Percentiles rank a stretch among this genome's conserved stretches.
Conservation (phyloP, 2,329 filamentous ascomycete species). For the Epichloe scottii region DNA sequence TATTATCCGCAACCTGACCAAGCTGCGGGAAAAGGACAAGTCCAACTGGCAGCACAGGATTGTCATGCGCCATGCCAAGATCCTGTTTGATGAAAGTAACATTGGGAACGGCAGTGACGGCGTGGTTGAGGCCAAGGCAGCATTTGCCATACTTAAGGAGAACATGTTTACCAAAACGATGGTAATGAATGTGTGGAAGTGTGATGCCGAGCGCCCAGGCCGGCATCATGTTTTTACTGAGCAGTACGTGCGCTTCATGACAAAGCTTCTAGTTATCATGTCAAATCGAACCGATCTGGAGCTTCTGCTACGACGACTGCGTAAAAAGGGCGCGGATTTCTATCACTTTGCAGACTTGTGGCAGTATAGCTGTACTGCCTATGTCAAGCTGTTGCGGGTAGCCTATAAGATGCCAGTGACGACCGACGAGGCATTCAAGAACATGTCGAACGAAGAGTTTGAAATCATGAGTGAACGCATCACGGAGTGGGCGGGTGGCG, state of each 20-base stretch:
- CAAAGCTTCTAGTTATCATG: conserved; percentile 59
- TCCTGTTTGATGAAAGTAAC: conserved; percentile 36
- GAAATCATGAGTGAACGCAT: conserved; percentile 43
- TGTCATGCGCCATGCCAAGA: conserved; percentile 56
- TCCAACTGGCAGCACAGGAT: conserved; percentile 93
- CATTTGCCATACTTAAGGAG: conserved; percentile 63
- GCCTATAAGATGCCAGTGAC: conserved; percentile 32
- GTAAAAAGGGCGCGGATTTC: conserved; percentile 69
- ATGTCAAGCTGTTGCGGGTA: conserved; percentile 39
- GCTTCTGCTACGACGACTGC: conserved; percentile 62
- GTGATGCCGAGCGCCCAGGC: conserved; percentile 70
- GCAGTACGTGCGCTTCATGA: conserved; percentile 74
- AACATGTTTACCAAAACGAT: conserved; percentile 85
- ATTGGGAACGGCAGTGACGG: conserved; percentile 28
- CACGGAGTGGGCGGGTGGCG: conserved; percentile 38
- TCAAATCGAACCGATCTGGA: conserved; percentile 68
- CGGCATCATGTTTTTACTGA: conserved; percentile 88
- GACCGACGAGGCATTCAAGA: conserved; percentile 43
- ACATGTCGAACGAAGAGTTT: conserved; percentile 40
- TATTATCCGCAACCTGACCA: conserved; percentile 37
- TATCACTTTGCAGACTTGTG: conserved; percentile 50
- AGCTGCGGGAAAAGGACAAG: conserved; percentile 62
- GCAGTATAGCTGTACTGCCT: conserved; percentile 42
- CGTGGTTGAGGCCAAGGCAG: conserved; percentile 58
- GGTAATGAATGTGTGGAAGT: conserved; percentile 90